phyloP scores from a whole-genome alignment of 2,329 filamentous ascomycete genomes.

The Fusarium begoniae region DNA sequence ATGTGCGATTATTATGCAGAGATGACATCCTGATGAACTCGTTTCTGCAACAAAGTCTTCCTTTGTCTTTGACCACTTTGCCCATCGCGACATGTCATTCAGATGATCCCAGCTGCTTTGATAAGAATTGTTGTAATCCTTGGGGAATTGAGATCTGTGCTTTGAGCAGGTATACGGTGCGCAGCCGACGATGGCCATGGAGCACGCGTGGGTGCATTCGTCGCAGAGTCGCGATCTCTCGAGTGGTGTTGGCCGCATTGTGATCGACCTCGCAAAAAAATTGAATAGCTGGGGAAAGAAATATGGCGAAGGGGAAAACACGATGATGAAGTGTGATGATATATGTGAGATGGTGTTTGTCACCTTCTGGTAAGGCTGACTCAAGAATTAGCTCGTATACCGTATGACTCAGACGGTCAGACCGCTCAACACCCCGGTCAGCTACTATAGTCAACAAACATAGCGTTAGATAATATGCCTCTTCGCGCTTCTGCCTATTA shows the following conservation, averaged over 20 bases:
- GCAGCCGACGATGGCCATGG: not conserved
- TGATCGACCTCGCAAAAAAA: fast-evolving
- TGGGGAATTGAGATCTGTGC: not conserved
- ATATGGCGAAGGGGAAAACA: not conserved
- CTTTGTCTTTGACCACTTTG: not conserved
- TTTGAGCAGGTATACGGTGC: not conserved
- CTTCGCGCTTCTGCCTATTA: too few relatives aligned
- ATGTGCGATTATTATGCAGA: not conserved
- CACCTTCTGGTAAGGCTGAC: not conserved
- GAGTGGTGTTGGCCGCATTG: not conserved
- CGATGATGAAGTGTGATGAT: fast-evolving
- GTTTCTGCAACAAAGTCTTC: not conserved
- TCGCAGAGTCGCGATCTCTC: not conserved
- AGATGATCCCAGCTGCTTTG: fast-evolving
- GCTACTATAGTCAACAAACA: not conserved
- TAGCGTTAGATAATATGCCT: not conserved
- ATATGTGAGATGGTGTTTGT: not conserved
- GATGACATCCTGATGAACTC: not conserved
- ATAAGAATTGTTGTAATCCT: fast-evolving
- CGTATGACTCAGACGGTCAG: not conserved
- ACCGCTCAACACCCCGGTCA: not conserved
- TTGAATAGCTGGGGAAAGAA: fast-evolving
- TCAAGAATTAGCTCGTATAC: not conserved
- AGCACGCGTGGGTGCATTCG: not conserved
- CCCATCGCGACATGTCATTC: not conserved